phyloP scores from a whole-genome alignment of 2,329 filamentous ascomycete genomes.

The Curvularia sp. region DNA sequence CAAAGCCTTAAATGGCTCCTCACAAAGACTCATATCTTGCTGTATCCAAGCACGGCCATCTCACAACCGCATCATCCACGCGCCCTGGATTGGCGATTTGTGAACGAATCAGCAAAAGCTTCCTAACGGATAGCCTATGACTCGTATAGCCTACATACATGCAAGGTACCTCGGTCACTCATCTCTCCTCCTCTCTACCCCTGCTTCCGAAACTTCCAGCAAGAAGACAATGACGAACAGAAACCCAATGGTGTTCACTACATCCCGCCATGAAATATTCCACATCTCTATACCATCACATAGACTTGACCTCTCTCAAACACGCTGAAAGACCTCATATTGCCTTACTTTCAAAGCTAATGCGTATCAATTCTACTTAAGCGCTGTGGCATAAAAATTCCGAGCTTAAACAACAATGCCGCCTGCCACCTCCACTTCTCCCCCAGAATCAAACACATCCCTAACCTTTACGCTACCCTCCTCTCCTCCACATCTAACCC shows the following conservation, averaged over 20 bases:
- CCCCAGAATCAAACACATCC: constrained; percentile 35
- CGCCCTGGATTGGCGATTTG: background rate
- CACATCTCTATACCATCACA: background rate
- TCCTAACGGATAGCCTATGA: constrained; percentile 1
- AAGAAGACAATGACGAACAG: background rate
- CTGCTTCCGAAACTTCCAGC: background rate
- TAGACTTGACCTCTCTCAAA: background rate
- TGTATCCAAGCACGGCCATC: background rate
- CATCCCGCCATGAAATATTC: background rate
- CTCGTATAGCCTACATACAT: constrained; percentile 14
- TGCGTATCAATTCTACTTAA: background rate
- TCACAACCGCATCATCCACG: background rate
- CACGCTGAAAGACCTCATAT: background rate
- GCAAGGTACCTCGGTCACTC: constrained; percentile 17
- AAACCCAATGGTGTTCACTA: background rate
- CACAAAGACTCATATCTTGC: background rate
- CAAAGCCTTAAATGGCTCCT: background rate
- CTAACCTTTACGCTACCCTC: constrained; percentile 39
- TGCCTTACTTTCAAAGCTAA: background rate
- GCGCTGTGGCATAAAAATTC: too few species aligned
- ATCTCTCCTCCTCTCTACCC: background rate
- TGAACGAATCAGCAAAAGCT: background rate
- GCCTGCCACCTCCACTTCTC: background rate
- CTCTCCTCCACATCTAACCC: constrained; percentile 32
- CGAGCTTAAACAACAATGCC: background rate